These are phyloP conservation scores for Amoeboaphelidium protococcarum DNA, from an alignment of 371 early-diverging fungal species.

Conservation along the genomic window DNA sequence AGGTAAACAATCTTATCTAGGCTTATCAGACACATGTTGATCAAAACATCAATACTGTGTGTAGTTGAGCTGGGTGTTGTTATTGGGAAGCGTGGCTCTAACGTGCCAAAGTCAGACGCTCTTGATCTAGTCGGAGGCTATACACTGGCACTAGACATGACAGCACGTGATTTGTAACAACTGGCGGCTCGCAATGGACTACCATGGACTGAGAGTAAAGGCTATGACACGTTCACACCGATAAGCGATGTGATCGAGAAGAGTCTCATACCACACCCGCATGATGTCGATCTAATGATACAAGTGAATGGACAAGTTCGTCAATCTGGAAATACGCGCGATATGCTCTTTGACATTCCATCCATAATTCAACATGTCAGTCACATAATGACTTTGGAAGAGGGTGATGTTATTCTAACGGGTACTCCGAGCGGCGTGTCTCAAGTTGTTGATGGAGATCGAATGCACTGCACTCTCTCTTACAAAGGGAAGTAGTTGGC, in stretches of 20 bases:
- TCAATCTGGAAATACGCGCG: slow-evolving; percentile 57
- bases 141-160: slow-evolving; percentile 69
- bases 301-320: slow-evolving; percentile 45
- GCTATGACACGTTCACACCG: slow-evolving; percentile 82
- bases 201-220: slow-evolving; percentile 83
- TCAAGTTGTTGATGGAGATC: slow-evolving; percentile 43
- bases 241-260: slow-evolving; percentile 56
- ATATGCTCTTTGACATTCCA: slow-evolving; percentile 73
- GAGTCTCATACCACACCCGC: slow-evolving; percentile 30
- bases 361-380: slow-evolving; percentile 42
- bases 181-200: slow-evolving; percentile 5
- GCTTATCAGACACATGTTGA: neutral
- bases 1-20: slow-evolving; percentile 11
- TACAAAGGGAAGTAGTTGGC: neutral
- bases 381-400: slow-evolving; percentile 53
- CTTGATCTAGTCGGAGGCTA: slow-evolving; percentile 43
- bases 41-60: neutral
- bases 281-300: slow-evolving; percentile 46
- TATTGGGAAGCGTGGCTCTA: slow-evolving; percentile 53
- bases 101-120: slow-evolving; percentile 34
- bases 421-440: slow-evolving; percentile 79
- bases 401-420: slow-evolving; percentile 45
- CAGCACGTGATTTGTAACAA: slow-evolving; percentile 59
- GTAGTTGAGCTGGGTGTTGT: slow-evolving; percentile 73
- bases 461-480: slow-evolving; percentile 33